Evolutionary conservation across 2,329 filamentous ascomycete species (phyloP).

Genomic region (Akanthomyces muscarius): DNA sequence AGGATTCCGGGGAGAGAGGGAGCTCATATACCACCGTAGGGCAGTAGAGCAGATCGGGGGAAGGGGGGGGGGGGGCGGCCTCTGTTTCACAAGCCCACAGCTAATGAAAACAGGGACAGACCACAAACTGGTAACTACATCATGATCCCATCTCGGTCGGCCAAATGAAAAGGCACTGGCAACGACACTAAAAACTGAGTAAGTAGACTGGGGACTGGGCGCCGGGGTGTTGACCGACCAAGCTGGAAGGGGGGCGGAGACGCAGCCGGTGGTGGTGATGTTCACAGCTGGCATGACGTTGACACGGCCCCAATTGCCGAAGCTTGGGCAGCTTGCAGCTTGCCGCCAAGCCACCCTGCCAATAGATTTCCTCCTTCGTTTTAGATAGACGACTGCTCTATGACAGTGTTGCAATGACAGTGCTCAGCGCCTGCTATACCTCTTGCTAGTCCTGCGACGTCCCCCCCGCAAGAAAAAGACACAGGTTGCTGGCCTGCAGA

Average conservation of each 20-base stretch:
- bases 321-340: neutral
- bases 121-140: too few species aligned
- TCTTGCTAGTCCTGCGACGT: too few species aligned
- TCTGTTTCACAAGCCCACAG: conserved; percentile 11
- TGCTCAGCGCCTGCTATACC: too few species aligned
- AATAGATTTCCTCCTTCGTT: too few species aligned
- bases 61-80: neutral
- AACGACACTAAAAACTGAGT: neutral
- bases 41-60: neutral
- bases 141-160: too few species aligned
- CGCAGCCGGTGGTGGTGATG: neutral
- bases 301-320: conserved; percentile 13
- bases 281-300: conserved; percentile 10
- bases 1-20: neutral
- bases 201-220: neutral
- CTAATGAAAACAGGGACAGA: too few species aligned
- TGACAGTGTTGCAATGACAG: too few species aligned
- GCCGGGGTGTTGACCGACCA: neutral
- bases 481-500: too few species aligned
- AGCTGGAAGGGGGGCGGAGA: neutral
- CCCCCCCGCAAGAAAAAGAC: too few species aligned
- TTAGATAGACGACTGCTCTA: neutral
- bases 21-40: conserved; percentile 4
- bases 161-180: neutral
- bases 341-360: too few species aligned